These are phyloP conservation scores for Protostelium mycophagum DNA, from an alignment of 78 protist genomes.

Conservation along the genomic window DNA sequence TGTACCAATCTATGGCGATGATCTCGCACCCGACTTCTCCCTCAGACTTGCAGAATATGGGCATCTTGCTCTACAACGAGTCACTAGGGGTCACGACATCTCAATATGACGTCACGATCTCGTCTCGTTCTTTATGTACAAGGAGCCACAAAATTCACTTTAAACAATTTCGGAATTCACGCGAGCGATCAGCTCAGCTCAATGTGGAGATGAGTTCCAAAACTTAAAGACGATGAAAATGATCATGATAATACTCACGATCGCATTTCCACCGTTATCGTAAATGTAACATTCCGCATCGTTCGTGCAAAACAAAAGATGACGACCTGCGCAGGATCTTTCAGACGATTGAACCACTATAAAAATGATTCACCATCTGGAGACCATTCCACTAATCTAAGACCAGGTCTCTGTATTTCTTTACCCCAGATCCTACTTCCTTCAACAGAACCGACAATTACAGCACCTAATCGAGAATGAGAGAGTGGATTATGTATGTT, in stretches of 20 bases:
- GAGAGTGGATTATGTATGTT: not conserved
- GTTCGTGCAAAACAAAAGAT: slow-evolving; percentile 34
- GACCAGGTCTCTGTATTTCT: slow-evolving; percentile 4
- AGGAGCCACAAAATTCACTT: too few relatives aligned
- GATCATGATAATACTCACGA: not conserved
- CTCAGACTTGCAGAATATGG: not conserved
- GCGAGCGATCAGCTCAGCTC: too few relatives aligned
- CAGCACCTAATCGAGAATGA: slow-evolving; percentile 6
- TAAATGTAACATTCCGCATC: slow-evolving; percentile 32
- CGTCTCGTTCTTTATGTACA: too few relatives aligned
- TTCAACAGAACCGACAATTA: slow-evolving; percentile 76
- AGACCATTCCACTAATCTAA: slow-evolving; percentile 62
- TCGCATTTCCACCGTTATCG: slow-evolving; percentile 31
- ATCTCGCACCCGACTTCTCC: not conserved
- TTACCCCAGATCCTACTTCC: slow-evolving; percentile 81
- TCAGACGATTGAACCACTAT: too few relatives aligned
- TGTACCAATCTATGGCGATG: slow-evolving; percentile 25
- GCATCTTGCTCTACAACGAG: not conserved
- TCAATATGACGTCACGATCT: too few relatives aligned
- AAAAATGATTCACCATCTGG: too few relatives aligned
- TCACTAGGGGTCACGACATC: too few relatives aligned
- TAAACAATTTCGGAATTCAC: too few relatives aligned
- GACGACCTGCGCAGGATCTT: too few relatives aligned
- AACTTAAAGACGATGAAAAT: not conserved
- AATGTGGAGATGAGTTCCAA: too few relatives aligned